Evolutionary conservation across 2,329 filamentous ascomycete genomes (phyloP).

Genomic region (Xylariomycetidae sp.): DNA sequence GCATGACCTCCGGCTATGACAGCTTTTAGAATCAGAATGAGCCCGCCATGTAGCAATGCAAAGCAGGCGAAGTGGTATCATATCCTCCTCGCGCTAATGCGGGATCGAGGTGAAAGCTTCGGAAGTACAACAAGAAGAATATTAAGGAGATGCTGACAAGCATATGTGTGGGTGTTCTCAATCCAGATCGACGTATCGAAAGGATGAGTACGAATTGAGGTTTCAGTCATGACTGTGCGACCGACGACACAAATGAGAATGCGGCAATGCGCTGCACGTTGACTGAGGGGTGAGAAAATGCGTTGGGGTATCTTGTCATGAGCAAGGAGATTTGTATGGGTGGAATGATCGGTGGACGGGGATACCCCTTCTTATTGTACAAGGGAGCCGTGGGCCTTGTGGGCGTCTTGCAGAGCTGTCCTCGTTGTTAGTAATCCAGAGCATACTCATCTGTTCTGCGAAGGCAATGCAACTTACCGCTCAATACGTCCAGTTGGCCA

Average conservation of each 20-base stretch:
- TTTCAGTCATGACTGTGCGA: conserved; percentile 10
- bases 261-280: conserved; percentile 12
- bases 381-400: conserved; percentile 28
- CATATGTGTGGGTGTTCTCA: conserved; percentile 6
- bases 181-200: conserved; percentile 3
- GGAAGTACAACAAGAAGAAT: conserved; percentile 8
- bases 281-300: conserved; percentile 10
- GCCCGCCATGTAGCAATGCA: too few species aligned
- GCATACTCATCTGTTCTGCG: not conserved
- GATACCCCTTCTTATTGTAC: conserved; percentile 21
- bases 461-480: conserved; percentile 36
- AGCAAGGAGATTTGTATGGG: conserved; percentile 13
- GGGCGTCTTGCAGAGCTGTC: conserved; percentile 37
- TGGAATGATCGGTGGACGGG: conserved; percentile 5
- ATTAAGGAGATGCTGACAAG: conserved; percentile 17
- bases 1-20: too few species aligned
- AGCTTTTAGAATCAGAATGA: too few species aligned
- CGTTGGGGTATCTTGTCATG: conserved; percentile 23
- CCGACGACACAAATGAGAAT: conserved; percentile 22
- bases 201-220: conserved; percentile 6
- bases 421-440: conserved; percentile 18
- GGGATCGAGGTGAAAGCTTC: conserved; percentile 4
- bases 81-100: too few species aligned
- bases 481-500: conserved; percentile 49
- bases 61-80: conserved; percentile 7